Conservation (phyloP, 2,329 filamentous ascomycete species). For the Verticillium nubilum region DNA sequence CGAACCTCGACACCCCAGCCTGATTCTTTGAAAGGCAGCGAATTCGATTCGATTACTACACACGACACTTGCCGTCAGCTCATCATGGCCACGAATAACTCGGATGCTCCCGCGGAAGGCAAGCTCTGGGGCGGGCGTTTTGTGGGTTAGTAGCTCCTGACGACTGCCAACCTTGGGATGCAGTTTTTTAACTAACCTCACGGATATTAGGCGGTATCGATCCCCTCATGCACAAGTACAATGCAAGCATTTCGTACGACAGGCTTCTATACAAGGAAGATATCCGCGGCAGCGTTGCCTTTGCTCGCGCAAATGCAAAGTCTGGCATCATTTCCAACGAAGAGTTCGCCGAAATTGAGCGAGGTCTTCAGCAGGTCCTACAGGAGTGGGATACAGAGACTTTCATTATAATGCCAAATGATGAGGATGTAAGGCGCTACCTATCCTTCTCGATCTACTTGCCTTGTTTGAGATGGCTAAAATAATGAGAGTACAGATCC, state of each 20-base stretch:
- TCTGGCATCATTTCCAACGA: slow-evolving; percentile 65
- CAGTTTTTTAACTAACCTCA: slow-evolving; percentile 19
- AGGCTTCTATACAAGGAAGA: slow-evolving; percentile 73
- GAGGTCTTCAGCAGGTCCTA: slow-evolving; percentile 56
- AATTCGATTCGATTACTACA: no score
- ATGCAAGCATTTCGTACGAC: slow-evolving; percentile 76
- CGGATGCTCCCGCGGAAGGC: slow-evolving; percentile 19
- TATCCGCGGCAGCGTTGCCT: slow-evolving; percentile 75
- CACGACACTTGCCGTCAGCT: no score
- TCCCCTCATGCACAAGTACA: slow-evolving; percentile 82
- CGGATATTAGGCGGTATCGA: slow-evolving; percentile 64
- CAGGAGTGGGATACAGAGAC: slow-evolving; percentile 46
- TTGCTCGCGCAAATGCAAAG: slow-evolving; percentile 73
- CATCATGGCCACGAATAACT: slow-evolving; percentile 22
- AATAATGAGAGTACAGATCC: no score
- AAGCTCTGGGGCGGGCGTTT: slow-evolving; percentile 39
- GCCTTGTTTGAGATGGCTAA: no score
- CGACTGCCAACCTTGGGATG: slow-evolving; percentile 7
- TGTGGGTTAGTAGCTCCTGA: slow-evolving; percentile 19
- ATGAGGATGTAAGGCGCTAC: no score
- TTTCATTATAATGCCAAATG: slow-evolving; percentile 53
- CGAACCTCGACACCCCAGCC: no score
- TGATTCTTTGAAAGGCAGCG: no score
- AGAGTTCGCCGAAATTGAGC: slow-evolving; percentile 71
- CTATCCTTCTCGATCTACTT: no score